phyloP scores from a whole-genome alignment of 2,329 filamentous ascomycete species.

The Talaromyces sp. region DNA sequence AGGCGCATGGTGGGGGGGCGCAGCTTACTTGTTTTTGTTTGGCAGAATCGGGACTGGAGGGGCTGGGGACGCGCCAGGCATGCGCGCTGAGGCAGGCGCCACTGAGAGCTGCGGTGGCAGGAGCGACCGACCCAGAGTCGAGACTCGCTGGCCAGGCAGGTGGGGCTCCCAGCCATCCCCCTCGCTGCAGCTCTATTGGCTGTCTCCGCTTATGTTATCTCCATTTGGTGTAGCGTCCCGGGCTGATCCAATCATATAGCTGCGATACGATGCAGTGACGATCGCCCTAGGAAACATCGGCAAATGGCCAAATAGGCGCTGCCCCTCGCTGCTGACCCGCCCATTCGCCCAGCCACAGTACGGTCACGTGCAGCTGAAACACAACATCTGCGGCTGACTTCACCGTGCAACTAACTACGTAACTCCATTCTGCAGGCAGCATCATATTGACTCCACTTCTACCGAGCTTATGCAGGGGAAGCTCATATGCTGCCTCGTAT shows the following conservation, averaged over 20 bases:
- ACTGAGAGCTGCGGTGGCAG: neutral
- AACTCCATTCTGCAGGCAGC: neutral
- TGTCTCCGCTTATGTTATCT: neutral
- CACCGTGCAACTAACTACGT: neutral
- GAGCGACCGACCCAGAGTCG: neutral
- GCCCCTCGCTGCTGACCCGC: neutral
- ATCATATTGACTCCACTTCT: neutral
- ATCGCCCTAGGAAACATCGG: neutral
- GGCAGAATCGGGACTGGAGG: constrained; percentile 12
- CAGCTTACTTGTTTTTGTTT: constrained; percentile 12
- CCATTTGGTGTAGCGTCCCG: neutral
- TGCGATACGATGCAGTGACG: neutral
- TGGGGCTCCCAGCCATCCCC: neutral
- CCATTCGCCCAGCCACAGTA: constrained; percentile 9
- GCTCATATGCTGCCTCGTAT: neutral
- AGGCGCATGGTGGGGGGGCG: constrained; percentile 2
- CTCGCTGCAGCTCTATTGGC: neutral
- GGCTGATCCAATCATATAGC: neutral
- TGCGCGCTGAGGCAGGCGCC: constrained; percentile 3
- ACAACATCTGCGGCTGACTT: neutral
- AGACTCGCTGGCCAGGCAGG: neutral
- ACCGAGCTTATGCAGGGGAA: neutral
- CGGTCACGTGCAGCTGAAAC: constrained; percentile 3
- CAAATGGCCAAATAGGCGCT: neutral
- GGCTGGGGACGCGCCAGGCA: constrained; percentile 10